Percentiles rank a stretch among this genome's conserved stretches.
Evolutionary conservation across 2,329 filamentous ascomycete genomes (phyloP).

Genomic region (Colletotrichum sansevieriae): DNA sequence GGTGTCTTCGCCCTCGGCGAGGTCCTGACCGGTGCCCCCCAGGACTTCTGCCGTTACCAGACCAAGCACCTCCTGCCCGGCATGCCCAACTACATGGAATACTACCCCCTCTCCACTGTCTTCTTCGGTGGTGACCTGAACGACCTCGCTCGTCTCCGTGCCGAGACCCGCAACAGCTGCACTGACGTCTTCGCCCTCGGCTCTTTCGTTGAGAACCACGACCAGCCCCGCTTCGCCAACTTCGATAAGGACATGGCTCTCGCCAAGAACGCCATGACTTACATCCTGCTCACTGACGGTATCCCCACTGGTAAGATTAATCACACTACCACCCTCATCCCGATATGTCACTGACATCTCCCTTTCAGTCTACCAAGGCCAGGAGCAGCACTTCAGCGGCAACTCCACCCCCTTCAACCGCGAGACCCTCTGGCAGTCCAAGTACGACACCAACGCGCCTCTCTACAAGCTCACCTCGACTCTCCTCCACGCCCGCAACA

Average conservation of each 20-base stretch:
- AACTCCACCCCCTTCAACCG: constrained; percentile 64
- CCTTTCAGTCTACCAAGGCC: constrained; percentile 70
- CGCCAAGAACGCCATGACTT: constrained; percentile 72
- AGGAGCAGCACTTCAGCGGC: constrained; percentile 71
- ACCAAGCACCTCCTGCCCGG: constrained; percentile 67
- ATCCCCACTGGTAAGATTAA: constrained; percentile 62
- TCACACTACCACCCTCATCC: too few species aligned
- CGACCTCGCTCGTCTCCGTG: constrained; percentile 46
- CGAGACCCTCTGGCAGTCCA: constrained; percentile 71
- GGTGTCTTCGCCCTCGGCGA: constrained; percentile 74
- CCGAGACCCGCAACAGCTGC: constrained; percentile 34
- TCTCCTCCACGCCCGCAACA: constrained; percentile 33
- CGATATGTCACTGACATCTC: constrained; percentile 1
- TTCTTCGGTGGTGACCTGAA: constrained; percentile 45
- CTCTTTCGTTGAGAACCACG: constrained; percentile 70
- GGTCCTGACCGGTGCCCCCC: constrained; percentile 66
- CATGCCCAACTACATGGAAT: constrained; percentile 71
- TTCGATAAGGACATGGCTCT: constrained; percentile 66
- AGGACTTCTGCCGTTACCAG: constrained; percentile 67
- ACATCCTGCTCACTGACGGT: constrained; percentile 70
- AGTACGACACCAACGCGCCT: constrained; percentile 59
- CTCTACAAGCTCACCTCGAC: constrained; percentile 55
- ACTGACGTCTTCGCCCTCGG: constrained; percentile 49
- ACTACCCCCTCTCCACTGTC: constrained; percentile 49
- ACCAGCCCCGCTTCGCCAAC: constrained; percentile 62